Base-by-base conservation (phyloP, 148 eudicot species). In the Pouteria glomerata region DNA sequence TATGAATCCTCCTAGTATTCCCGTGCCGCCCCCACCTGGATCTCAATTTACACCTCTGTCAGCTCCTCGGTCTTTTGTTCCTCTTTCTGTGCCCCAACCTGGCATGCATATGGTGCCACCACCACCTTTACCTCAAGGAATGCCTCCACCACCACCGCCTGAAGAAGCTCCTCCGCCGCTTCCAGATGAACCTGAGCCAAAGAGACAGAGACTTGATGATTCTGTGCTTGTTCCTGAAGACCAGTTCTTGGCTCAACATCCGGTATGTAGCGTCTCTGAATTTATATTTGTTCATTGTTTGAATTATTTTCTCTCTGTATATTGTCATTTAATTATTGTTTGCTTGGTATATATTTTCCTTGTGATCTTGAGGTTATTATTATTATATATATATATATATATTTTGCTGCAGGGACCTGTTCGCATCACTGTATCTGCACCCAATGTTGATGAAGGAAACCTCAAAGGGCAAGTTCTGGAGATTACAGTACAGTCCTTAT, bases 101-200 rank as follows among this genome's bases (percentile, higher is more conserved):
- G 87, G 87, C 42, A 84, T 86, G 90, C 77, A 81, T 67, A 64
- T 64, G 67, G 81, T 66, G 55, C 87, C 82, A 11, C 85, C 78
- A 19, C 88, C 81, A 35, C 88, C 88, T 13, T 69, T 87, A 78
- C 83, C 84, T 57, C 90, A 87, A 78, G 90, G 90, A 79, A 78
- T 87, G 86, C 90, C 89, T 24, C 89, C 87, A 26, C 90, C 88
- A 29, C 76, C 81, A 37, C 85, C 86, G 30, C 83, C 85, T 2
- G 84, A 82, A 56, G 90, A 87, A 77, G 86, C 90, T 78, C 90
- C 85, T 73, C 90, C 87, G 0, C 90, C 90, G 42, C 88, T 87
- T 68, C 88, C 90, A 16, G 90, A 84, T 26, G 90, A 87, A 65
- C 90, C 90, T 34, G 90, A 87, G 68, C 88, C 90, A n/a, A 87